phyloP scores from a whole-genome alignment of 1,284 basidiomycete species.

The Pseudozyma tsukubaensis region DNA sequence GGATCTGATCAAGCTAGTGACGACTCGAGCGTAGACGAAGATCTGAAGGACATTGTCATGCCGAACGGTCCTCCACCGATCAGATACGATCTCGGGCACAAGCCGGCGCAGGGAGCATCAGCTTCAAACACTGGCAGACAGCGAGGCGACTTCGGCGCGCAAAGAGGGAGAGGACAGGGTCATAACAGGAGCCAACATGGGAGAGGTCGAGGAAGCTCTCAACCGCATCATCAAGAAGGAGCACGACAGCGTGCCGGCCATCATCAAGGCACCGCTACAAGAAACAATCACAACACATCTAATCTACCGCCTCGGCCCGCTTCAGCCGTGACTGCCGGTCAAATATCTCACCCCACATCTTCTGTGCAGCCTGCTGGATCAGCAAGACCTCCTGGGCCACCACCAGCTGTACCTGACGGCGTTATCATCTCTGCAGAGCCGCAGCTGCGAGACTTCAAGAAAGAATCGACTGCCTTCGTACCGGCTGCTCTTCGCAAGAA shows the following conservation, averaged over 20 bases:
- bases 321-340: neutral
- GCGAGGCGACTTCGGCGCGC: too few relatives aligned
- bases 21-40: conserved; percentile 57
- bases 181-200: neutral
- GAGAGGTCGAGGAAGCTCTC: conserved; percentile 8
- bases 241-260: conserved; percentile 1
- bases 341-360: neutral
- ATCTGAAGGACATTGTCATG: conserved; percentile 63
- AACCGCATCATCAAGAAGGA: conserved; percentile 5
- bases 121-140: neutral
- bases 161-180: conserved; percentile 2
- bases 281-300: conserved; percentile 2
- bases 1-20: conserved; percentile 35
- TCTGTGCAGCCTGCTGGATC: conserved; percentile 1
- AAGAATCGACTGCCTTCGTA: conserved; percentile 64
- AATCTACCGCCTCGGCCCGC: conserved; percentile 2
- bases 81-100: neutral
- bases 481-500: conserved; percentile 62
- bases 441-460: conserved; percentile 64
- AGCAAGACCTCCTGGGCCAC: conserved; percentile 32
- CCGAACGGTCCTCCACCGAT: conserved; percentile 58
- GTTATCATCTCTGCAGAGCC: conserved; percentile 60
- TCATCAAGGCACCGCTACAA: neutral
- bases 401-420: conserved; percentile 29
- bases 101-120: neutral